phyloP scores from a whole-genome alignment of 768 basidiomycete species.

The Suillus occidentalis region DNA sequence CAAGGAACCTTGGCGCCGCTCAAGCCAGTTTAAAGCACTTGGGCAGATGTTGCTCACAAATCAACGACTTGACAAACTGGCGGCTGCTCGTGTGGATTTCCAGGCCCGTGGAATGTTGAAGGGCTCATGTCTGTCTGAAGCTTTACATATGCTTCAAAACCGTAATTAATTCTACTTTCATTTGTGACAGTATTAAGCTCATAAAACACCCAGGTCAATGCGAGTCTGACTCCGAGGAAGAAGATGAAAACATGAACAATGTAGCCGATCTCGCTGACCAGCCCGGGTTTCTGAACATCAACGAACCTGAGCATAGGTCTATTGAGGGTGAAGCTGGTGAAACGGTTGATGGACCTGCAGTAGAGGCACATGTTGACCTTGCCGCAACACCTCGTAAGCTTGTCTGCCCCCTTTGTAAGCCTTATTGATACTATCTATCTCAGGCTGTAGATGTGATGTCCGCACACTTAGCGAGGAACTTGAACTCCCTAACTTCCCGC shows the following conservation, averaged over 20 bases:
- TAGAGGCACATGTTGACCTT: neutral
- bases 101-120: too few species aligned
- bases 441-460: neutral
- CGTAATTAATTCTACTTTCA: too few species aligned
- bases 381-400: neutral
- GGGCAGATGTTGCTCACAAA: too few species aligned
- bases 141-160: too few species aligned
- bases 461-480: neutral
- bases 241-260: too few species aligned
- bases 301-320: neutral
- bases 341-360: neutral
- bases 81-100: neutral
- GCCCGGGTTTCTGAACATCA: neutral
- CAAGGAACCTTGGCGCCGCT: constrained; percentile 23
- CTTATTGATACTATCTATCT: neutral
- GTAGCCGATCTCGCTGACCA: too few species aligned
- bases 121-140: too few species aligned
- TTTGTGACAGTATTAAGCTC: too few species aligned
- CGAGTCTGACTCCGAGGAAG: too few species aligned
- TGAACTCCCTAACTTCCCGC: neutral
- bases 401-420: neutral
- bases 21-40: constrained; percentile 7
- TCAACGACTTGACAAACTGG: constrained; percentile 19
- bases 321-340: neutral
- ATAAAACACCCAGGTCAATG: too few species aligned